Conservation (phyloP, 2,329 filamentous ascomycete species). For the Xylaria sp. region DNA sequence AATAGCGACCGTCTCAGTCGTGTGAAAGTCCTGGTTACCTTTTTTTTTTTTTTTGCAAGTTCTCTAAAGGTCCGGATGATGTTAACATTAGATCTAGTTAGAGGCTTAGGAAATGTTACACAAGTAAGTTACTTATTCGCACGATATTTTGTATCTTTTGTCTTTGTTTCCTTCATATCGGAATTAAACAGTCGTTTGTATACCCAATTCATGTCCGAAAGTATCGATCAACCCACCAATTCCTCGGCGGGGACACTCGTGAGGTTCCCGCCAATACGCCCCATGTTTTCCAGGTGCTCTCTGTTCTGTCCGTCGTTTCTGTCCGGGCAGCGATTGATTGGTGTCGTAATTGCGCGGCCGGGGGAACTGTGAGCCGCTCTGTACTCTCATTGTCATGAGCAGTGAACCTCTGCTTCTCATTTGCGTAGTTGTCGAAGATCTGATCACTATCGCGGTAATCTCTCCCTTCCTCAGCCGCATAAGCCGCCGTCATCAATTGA, state of each 20-base stretch:
- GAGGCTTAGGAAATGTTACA: conserved; percentile 4
- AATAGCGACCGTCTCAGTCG: background rate
- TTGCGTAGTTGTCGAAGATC: conserved; percentile 14
- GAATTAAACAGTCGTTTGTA: background rate
- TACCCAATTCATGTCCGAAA: conserved; percentile 9
- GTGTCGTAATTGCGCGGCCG: conserved; percentile 6
- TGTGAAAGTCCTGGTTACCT: background rate
- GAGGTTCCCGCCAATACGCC: conserved; percentile 24
- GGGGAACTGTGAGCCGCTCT: conserved; percentile 21
- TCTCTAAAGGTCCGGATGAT: background rate
- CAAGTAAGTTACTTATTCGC: conserved; percentile 1
- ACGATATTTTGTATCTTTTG: background rate
- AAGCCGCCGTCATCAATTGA: conserved; percentile 25
- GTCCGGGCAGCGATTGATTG: conserved; percentile 23
- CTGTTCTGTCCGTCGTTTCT: conserved; percentile 13
- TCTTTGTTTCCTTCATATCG: background rate
- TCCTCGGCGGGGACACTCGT: background rate
- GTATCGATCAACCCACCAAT: conserved; percentile 30
- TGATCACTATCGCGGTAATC: conserved; percentile 12
- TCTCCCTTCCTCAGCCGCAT: conserved; percentile 25
- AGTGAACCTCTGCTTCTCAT: conserved; percentile 12
- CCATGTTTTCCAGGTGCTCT: conserved; percentile 30
- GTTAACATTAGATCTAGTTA: background rate
- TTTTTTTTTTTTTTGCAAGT: background rate
- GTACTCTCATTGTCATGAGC: conserved; percentile 11